Evolutionary conservation across 1,284 basidiomycete genomes (phyloP).

Genomic region (Cronartium ribicola): DNA sequence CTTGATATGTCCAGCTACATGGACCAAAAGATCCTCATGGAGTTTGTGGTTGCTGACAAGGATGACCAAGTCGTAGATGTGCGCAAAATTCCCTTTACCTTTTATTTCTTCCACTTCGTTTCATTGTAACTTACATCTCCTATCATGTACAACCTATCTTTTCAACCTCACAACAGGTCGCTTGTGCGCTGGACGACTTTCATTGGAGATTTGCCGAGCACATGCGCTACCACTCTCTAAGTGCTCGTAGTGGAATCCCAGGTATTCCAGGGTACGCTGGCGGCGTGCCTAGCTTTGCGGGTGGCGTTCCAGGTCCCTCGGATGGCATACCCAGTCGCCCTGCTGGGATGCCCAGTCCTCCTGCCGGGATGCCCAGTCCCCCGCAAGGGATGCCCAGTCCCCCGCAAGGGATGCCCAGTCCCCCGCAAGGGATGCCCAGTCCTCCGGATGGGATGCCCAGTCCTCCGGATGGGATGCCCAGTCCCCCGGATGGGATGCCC

Average conservation of each 20-base stretch:
- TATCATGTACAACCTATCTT: not conserved
- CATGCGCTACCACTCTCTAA: not conserved
- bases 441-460: not conserved
- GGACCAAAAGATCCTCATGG: conserved; percentile 2
- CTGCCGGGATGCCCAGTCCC: not conserved
- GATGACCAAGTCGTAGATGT: not conserved
- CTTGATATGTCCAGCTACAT: conserved; percentile 2
- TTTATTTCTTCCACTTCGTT: too few species aligned
- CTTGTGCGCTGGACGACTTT: not conserved
- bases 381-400: not conserved
- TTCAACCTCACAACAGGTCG: not conserved
- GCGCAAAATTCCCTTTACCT: not conserved
- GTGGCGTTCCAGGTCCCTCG: not conserved
- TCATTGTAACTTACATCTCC: not conserved
- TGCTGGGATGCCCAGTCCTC: not conserved
- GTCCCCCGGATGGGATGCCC: not conserved
- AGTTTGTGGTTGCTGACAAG: not conserved
- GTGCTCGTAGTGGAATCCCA: not conserved
- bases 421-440: not conserved
- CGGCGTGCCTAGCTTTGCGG: not conserved
- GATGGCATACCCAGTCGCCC: not conserved
- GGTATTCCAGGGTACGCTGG: not conserved
- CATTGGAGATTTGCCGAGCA: not conserved
- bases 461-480: not conserved
- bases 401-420: not conserved